These are phyloP conservation scores for Filobasidium wieringae DNA, from an alignment of 768 basidiomycete genomes.

Conservation along the genomic window DNA sequence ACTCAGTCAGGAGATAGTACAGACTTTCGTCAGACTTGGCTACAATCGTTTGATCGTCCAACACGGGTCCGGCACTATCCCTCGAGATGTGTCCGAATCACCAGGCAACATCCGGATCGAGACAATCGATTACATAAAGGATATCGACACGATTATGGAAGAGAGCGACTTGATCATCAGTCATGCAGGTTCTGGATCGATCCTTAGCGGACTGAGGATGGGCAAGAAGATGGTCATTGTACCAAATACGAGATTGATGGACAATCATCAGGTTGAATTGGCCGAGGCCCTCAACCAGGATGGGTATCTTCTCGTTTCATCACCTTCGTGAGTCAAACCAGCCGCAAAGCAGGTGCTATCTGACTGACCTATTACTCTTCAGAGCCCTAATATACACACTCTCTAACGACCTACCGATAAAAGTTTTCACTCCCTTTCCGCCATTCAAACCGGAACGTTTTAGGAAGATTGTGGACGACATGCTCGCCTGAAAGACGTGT, in stretches of 20 bases:
- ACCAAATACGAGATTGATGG: conserved; percentile 74
- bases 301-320: conserved; percentile 4
- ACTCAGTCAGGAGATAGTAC: conserved; percentile 51
- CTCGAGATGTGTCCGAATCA: conserved; percentile 27
- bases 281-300: conserved; percentile 49
- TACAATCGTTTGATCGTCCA: conserved; percentile 60
- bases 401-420: neutral
- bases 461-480: conserved; percentile 1
- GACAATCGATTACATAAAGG: conserved; percentile 62
- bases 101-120: conserved; percentile 53
- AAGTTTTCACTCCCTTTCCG: conserved; percentile 4
- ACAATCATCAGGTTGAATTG: conserved; percentile 88
- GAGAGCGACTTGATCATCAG: conserved; percentile 71
- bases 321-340: conserved; percentile 4
- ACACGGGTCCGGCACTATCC: conserved; percentile 46
- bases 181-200: conserved; percentile 74
- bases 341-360: neutral
- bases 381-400: neutral
- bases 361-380: neutral
- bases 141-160: conserved; percentile 54
- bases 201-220: conserved; percentile 69
- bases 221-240: conserved; percentile 71
- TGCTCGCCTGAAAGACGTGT: too few relatives aligned
- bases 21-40: conserved; percentile 44
- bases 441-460: conserved; percentile 3